Base-by-base conservation (phyloP, 129 eudicot species). In the Solidago caesia region DNA sequence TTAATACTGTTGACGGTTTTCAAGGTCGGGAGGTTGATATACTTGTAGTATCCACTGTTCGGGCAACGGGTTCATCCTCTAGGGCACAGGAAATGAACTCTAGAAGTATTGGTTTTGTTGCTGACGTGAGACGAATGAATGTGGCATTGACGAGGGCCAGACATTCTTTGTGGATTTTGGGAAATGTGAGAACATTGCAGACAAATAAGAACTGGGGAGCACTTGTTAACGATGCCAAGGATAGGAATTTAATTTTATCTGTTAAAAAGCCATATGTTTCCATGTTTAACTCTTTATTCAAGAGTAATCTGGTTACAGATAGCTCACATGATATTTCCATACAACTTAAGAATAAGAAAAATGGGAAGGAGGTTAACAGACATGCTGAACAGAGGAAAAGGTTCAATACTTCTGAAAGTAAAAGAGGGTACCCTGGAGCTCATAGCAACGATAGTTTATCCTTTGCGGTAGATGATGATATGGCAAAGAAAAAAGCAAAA, bases 21-120 rank as follows among this genome's bases (percentile, higher is more conserved):
- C 99, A 95, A 87, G 99, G 99, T 8, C 90, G 99, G 47, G 99
- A 95, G 82, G 97, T 95, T 56, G 99, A 91, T 80, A 86, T 95
- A 72, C 83, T 95, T 65, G 74, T 95, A 46, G 92, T 95, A 68
- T 95, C 99, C 7, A 95, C 99, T 68, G 99, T 95, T 55, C 89
- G 99, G 82, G 92, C 96, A 73, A 68, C 88, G 44, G 84, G 82
- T 14, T 29, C 80, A 61, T 61, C 80, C 70, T 66, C 90, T 58
- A 75, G 71, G 49, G 25, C 79, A 72, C 52, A 44, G 45, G 80
- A 67, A 61, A 44, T 53, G 13, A 83, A 68, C 72, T 77, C 83
- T 10, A 68, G 85, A 45, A 82, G 77, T 71, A 84, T 95, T 65
- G 99, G 99, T 60, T 95, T 95, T 77, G 99, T 95, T 73, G 92